Evolutionary conservation across 2,329 filamentous ascomycete genomes (phyloP).

Genomic region (Lithohypha guttulata): DNA sequence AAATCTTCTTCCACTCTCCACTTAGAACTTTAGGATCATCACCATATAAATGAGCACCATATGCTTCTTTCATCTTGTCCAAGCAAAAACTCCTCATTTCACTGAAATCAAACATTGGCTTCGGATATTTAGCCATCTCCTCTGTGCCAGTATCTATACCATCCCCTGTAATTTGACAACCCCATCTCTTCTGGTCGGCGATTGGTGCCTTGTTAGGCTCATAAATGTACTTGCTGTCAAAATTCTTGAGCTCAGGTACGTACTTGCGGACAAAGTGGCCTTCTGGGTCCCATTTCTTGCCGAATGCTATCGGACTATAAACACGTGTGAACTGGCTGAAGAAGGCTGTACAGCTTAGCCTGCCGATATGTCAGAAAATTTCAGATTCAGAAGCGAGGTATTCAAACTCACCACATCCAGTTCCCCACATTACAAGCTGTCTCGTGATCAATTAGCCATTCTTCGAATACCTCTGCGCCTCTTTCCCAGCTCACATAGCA

Average conservation of each 20-base stretch:
- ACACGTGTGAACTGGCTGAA: slow-evolving; percentile 61
- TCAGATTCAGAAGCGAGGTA: slow-evolving; percentile 11
- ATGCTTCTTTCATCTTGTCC: slow-evolving; percentile 59
- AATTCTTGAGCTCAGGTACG: slow-evolving; percentile 53
- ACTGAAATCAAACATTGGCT: slow-evolving; percentile 67
- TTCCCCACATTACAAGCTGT: slow-evolving; percentile 63
- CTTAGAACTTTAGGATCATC: slow-evolving; percentile 51
- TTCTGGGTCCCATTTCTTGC: slow-evolving; percentile 63
- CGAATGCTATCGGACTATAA: slow-evolving; percentile 61
- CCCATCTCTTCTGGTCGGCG: slow-evolving; percentile 57
- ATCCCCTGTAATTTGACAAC: slow-evolving; percentile 50
- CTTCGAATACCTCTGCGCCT: slow-evolving; percentile 67
- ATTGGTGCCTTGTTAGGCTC: slow-evolving; percentile 68
- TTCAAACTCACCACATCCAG: slow-evolving; percentile 49
- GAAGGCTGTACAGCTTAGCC: slow-evolving; percentile 66
- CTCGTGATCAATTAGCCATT: slow-evolving; percentile 65
- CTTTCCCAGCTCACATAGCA: slow-evolving; percentile 73
- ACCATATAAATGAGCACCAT: slow-evolving; percentile 53
- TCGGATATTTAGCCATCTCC: slow-evolving; percentile 46
- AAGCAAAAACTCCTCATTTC: slow-evolving; percentile 53
- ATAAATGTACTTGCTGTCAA: slow-evolving; percentile 62
- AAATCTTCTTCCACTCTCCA: slow-evolving; percentile 46
- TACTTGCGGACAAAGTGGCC: slow-evolving; percentile 54
- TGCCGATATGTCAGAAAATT: slow-evolving; percentile 21
- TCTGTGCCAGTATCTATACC: slow-evolving; percentile 26